These are phyloP conservation scores for Salvia splendens DNA, from an alignment of 257 asterid genomes.

Conservation along the genomic window DNA sequence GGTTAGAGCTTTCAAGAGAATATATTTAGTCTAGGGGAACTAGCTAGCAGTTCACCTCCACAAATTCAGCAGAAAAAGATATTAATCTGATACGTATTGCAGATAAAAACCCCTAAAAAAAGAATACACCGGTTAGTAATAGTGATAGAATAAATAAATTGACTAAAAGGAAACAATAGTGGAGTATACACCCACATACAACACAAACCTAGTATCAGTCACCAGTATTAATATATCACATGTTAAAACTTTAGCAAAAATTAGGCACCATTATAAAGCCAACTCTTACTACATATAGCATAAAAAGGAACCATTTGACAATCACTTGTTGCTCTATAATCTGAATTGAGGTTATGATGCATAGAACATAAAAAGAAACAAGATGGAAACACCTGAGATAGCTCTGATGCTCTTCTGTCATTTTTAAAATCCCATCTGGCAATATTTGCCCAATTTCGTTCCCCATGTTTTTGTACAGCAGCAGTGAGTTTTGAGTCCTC, in stretches of 20 bases:
- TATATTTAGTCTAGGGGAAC: too few relatives aligned
- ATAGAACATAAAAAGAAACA: slow-evolving; percentile 8
- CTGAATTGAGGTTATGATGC: neutral
- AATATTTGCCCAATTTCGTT: slow-evolving; percentile 69
- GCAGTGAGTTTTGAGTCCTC: slow-evolving; percentile 75
- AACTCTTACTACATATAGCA: slow-evolving; percentile 2
- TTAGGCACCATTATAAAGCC: too few relatives aligned
- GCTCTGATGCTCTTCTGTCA: slow-evolving; percentile 71
- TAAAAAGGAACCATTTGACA: slow-evolving; percentile 16
- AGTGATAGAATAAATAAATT: neutral
- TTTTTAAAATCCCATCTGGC: slow-evolving; percentile 67
- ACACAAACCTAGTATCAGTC: too few relatives aligned
- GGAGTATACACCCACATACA: too few relatives aligned
- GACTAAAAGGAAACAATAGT: neutral
- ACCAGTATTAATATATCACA: too few relatives aligned
- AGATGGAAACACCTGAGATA: slow-evolving; percentile 61
- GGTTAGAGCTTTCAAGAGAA: too few relatives aligned
- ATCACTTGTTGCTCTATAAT: slow-evolving; percentile 14
- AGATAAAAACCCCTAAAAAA: neutral
- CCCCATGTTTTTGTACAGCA: slow-evolving; percentile 74
- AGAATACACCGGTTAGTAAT: neutral
- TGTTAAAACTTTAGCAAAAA: too few relatives aligned
- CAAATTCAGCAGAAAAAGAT: neutral
- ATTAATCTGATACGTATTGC: neutral
- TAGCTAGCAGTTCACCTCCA: too few relatives aligned